phyloP scores from a whole-genome alignment of 169 alveolate species.

The Eimeria praecox region DNA sequence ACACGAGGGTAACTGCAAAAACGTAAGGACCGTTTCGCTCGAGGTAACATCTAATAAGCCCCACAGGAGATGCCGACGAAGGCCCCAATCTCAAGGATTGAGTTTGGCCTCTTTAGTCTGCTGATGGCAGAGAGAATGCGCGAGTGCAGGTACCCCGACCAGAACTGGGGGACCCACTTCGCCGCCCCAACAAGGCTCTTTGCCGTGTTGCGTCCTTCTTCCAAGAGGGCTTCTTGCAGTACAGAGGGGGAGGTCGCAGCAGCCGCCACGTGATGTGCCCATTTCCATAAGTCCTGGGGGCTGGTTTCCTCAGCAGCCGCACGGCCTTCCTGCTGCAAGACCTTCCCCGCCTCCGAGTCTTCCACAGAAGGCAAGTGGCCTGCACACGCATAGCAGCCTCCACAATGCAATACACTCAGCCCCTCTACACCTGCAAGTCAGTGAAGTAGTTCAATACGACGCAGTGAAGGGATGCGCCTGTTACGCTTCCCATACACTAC shows the following conservation, averaged over 20 bases:
- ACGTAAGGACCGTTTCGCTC: background rate
- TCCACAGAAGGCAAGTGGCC: background rate
- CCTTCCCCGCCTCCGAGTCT: background rate
- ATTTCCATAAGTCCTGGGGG: slow-evolving; percentile 21
- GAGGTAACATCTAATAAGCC: background rate
- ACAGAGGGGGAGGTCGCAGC: slow-evolving; percentile 45
- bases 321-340: background rate
- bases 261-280: slow-evolving; percentile 65
- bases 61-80: slow-evolving; percentile 82
- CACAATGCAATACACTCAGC: slow-evolving; percentile 1
- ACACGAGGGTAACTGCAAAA: background rate
- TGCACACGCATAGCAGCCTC: slow-evolving; percentile 2
- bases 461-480: background rate
- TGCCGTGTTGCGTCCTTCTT: slow-evolving; percentile 45
- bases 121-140: slow-evolving; percentile 77
- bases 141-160: slow-evolving; percentile 76
- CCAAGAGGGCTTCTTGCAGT: slow-evolving; percentile 15
- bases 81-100: slow-evolving; percentile 82
- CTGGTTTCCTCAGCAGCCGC: background rate
- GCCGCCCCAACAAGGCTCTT: slow-evolving; percentile 6
- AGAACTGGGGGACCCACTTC: slow-evolving; percentile 31
- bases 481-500: background rate
- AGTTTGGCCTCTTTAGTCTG: slow-evolving; percentile 74
- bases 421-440: background rate
- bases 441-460: background rate